phyloP scores from a whole-genome alignment of 495 filamentous ascomycete species.

The Polyplosphaeria fusca region DNA sequence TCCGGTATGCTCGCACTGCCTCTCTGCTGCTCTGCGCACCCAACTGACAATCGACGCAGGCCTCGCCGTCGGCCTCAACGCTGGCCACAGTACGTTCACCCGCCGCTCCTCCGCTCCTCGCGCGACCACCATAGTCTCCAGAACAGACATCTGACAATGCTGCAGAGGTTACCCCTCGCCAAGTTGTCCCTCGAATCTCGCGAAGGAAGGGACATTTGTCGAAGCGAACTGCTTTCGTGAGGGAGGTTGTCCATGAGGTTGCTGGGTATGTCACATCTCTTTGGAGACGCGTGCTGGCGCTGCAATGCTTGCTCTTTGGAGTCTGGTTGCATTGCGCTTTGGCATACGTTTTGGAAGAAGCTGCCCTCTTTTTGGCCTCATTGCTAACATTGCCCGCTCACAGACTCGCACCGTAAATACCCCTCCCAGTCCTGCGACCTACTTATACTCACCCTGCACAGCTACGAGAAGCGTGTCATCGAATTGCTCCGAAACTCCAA shows the following conservation, averaged over 20 bases:
- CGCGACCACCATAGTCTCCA: no score
- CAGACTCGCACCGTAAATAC: slow-evolving; percentile 35
- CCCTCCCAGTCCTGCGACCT: no score
- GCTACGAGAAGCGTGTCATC: slow-evolving; percentile 98
- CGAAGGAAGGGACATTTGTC: slow-evolving; percentile 87
- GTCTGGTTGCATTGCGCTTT: no score
- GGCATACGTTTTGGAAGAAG: not conserved
- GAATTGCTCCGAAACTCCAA: slow-evolving; percentile 98
- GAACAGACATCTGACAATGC: slow-evolving; percentile 7
- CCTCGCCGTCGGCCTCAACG: slow-evolving; percentile 65
- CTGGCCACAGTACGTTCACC: slow-evolving; percentile 70
- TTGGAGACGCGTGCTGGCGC: no score
- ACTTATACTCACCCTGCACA: no score
- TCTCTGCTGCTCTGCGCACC: not conserved
- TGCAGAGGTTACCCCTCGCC: slow-evolving; percentile 87
- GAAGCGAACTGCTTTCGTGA: slow-evolving; percentile 89
- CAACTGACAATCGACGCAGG: slow-evolving; percentile 27
- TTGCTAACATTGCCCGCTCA: slow-evolving; percentile 22
- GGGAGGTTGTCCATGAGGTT: slow-evolving; percentile 94
- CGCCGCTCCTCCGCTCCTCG: no score
- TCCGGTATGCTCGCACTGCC: slow-evolving; percentile 12
- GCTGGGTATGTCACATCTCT: slow-evolving; percentile 58
- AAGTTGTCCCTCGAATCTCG: slow-evolving; percentile 80
- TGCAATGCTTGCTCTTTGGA: no score
- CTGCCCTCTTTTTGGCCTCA: no score